Evolutionary conservation across 73 alveolate species (phyloP), one percentile per base, ranked within the genome.

Genomic region (Paramecium caudatum): DNA sequence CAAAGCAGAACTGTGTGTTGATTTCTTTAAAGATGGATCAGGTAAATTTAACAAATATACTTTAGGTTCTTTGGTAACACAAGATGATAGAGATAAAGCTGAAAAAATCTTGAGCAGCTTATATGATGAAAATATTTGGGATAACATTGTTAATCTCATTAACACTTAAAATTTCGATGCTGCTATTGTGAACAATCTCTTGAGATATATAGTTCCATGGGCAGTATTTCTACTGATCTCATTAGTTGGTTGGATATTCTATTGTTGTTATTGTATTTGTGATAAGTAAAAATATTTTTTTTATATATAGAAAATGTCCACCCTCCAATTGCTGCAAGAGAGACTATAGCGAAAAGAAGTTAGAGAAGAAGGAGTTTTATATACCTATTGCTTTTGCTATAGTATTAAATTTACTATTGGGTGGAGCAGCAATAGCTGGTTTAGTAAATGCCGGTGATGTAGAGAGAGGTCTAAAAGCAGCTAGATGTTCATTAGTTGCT

Each of bases 181-280:
- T 3, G 34, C 19, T 17, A 25, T 68, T 17, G 0, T n/a, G 7
- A 8, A 25, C 17, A 68, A 68, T 68, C 50, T 68, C 19, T 68
- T 68, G 12, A 32, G 61, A n/a, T 74, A 74, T 74, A 41, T 74
- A 36, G 39, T 74, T n/a, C 88, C 88, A 9, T 74, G 88, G 88
- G 88, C 88, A 0, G 12, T 41, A 0, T 74, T 74, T 74, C 55
- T 74, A 27, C 19, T 74, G 3, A 41, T 74, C 36, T 74, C 88
- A 7, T 3, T 74, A 8, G 36, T 74, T 39, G 69, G 69, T 16
- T 74, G 88, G 88, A 74, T 74, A 21, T 74, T 74, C 68, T 74
- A 74, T 74, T 74, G 88, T 21, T 74, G 88, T 13, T 74, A 74
- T 23, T 74, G 88, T 74, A 36, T 45, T 23, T 74, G 88, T 74